Base-by-base conservation (phyloP, 2,329 filamentous ascomycete species). In the Fusarium palustre region DNA sequence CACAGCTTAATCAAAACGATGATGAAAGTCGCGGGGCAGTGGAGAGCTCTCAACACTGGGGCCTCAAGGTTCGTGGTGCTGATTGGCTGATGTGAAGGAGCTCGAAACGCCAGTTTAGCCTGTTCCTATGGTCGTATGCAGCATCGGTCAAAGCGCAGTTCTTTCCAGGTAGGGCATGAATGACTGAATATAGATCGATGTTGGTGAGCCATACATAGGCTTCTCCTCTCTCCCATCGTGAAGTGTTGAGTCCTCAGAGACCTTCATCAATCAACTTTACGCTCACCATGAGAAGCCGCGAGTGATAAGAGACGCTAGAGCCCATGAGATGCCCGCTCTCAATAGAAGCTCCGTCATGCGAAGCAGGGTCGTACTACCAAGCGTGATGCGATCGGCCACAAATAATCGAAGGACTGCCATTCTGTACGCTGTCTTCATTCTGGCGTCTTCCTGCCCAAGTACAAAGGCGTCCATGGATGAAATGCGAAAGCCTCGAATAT, bases 401-500 rank as follows among this genome's bases (percentile, higher is more conserved):
- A 87, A 83, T 18, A 85, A 66, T 52, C 75, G 79, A 52, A 82
- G 54, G 11, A 85, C 77, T 3, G 79, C 69, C 5, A 72, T 64
- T 33, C 78, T 69, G 63, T 87, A 87, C 3, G 55, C 31, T 24
- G 36, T 69, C 70, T 76, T 77, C 30, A 73, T 62, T 31, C 53
- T 25, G 10, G 50, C 36, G 28, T 80, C 73, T 24, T 75, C 76
- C 39, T 76, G 69, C n/a, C 49, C 62, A 11, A 86, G 72, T 7
- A 86, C 78, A 62, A 81, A 86, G 15, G 79, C 83, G 65, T 87
- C 85, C 83, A 87, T 84, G 24, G 81, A 79, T 1, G 84, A 86
- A 16, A 83, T 81, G 34, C 82, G 81, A 71, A 85, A 85, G 11
- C 75, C 77, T 22, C 83, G 81, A 45, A 86, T 83, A 46, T 86